These are phyloP conservation scores for Monosporozyma aerobia DNA, from an alignment of 805 yeast species.

Conservation along the genomic window DNA sequence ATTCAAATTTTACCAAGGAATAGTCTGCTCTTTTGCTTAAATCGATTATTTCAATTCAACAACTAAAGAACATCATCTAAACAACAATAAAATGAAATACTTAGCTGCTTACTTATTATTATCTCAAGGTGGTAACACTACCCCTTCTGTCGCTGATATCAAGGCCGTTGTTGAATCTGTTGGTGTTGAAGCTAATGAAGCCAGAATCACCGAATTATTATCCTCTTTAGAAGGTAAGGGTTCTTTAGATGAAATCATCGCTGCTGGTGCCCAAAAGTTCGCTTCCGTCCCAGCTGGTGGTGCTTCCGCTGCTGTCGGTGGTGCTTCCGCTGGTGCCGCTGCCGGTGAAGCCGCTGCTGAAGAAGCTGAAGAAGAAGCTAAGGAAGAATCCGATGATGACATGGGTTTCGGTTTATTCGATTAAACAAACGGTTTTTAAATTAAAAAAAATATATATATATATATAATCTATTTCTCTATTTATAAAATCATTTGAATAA, in stretches of 20 bases:
- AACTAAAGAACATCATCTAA: slow-evolving; percentile 8
- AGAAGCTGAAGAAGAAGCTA: slow-evolving; percentile 55
- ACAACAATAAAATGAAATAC: slow-evolving; percentile 75
- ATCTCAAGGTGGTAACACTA: slow-evolving; percentile 76
- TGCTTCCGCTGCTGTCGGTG: slow-evolving; percentile 36
- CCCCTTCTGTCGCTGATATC: slow-evolving; percentile 75
- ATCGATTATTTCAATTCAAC: slow-evolving; percentile 28
- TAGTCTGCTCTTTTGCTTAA: slow-evolving; percentile 34
- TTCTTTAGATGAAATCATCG: slow-evolving; percentile 59
- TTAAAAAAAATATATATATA: slow-evolving; percentile 3
- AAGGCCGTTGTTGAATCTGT: slow-evolving; percentile 62
- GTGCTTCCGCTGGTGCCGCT: slow-evolving; percentile 40
- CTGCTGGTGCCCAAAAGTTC: slow-evolving; percentile 37
- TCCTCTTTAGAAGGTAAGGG: slow-evolving; percentile 74
- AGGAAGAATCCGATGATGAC: slow-evolving; percentile 68
- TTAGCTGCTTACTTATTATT: slow-evolving; percentile 89
- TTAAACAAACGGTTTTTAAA: slow-evolving; percentile 37
- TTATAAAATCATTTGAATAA: neutral
- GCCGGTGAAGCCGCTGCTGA: slow-evolving; percentile 39
- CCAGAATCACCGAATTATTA: slow-evolving; percentile 62
- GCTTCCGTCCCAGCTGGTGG: slow-evolving; percentile 41
- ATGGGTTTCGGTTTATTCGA: slow-evolving; percentile 93
- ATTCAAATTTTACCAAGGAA: slow-evolving; percentile 22
- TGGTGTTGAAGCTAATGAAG: slow-evolving; percentile 73
- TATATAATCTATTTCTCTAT: neutral